Evolutionary conservation across 1,284 basidiomycete species (phyloP), one percentile per base, ranked within the genome.

Genomic region (Microbotryomycetes sp.): DNA sequence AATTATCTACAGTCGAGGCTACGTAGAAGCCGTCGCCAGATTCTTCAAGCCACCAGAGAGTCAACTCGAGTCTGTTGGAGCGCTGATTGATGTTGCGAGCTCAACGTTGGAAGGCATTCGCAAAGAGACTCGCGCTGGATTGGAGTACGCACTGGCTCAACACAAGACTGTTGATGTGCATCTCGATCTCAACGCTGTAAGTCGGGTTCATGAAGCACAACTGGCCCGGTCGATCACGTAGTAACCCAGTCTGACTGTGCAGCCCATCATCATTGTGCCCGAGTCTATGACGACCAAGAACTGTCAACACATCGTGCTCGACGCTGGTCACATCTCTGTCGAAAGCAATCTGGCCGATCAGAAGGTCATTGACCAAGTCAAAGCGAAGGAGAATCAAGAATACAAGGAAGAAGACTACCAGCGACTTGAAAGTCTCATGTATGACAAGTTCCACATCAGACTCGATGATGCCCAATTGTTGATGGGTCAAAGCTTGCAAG

Each of bases 141-240:
- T 99, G 52, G 96, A 98, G 77, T 89, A 88, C 77, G 96, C 94
- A 0, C 77, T 99, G 36, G 86, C 92, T 76, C 86, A 84, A 19
- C 92, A 96, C 80, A 94, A 94, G 79, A 99, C 94, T 0, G 81
- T 99, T 52, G 94, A 99, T 74, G 81, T 99, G 31, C 88, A 90
- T 69, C 85, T 99, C 77, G 94, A 98, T 73, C 84, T 99, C 81
- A 91, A 97, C 73, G 92, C 96, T 3, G 71, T 73, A 19, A 60
- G 71, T 60, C 2, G 14, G 30, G 16, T 36, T 23, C 12, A 36
- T 48, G 25, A 14, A 12, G 29, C 15, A 32, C 2, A 29, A 55
- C 60, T 58, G 31, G 58, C 49, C 28, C 16, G 5, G 22, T 6
- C 14, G 3, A 3, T 31, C 48, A 19, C 9, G 48, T 26, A 22